Conservation (phyloP, 2,329 filamentous ascomycete genomes). For the Delphinella strobiligena region DNA sequence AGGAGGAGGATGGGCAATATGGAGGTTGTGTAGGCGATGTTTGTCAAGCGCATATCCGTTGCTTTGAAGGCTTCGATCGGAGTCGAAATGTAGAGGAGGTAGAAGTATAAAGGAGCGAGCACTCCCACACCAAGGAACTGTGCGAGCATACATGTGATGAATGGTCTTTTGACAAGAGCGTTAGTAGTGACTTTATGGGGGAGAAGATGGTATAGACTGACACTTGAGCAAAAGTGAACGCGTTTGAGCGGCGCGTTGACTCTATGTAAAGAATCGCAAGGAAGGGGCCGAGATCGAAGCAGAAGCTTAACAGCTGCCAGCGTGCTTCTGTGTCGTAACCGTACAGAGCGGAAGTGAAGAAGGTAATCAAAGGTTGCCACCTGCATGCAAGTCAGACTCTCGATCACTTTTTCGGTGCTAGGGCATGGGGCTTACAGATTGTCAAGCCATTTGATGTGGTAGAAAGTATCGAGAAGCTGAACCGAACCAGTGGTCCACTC, state of each 20-base stretch:
- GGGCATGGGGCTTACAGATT: too few relatives aligned
- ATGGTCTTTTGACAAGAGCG: constrained; percentile 11
- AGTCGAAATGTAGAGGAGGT: constrained; percentile 24
- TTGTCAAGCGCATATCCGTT: constrained; percentile 22
- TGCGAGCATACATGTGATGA: constrained; percentile 16
- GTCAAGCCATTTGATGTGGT: neutral
- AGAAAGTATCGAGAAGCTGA: neutral
- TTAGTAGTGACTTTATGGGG: constrained; percentile 3
- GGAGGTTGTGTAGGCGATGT: constrained; percentile 16
- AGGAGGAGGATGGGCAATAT: constrained; percentile 19
- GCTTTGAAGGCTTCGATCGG: constrained; percentile 22
- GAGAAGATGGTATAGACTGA: neutral
- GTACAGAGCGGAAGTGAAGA: constrained; percentile 5
- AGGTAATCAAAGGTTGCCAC: constrained; percentile 1
- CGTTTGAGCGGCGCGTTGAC: constrained; percentile 17
- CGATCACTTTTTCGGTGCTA: too few relatives aligned
- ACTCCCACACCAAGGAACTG: constrained; percentile 21
- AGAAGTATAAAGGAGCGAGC: constrained; percentile 25
- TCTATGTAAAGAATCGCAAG: constrained; percentile 20
- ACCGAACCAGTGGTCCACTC: neutral
- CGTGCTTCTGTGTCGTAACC: constrained; percentile 2
- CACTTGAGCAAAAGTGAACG: constrained; percentile 12
- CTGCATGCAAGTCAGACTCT: constrained; percentile 1
- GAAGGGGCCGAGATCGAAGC: constrained; percentile 17
- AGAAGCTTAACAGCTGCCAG: constrained; percentile 15